These are phyloP conservation scores for Rhynchosporium agropyri DNA, from an alignment of 2,329 filamentous ascomycete genomes.

Conservation along the genomic window DNA sequence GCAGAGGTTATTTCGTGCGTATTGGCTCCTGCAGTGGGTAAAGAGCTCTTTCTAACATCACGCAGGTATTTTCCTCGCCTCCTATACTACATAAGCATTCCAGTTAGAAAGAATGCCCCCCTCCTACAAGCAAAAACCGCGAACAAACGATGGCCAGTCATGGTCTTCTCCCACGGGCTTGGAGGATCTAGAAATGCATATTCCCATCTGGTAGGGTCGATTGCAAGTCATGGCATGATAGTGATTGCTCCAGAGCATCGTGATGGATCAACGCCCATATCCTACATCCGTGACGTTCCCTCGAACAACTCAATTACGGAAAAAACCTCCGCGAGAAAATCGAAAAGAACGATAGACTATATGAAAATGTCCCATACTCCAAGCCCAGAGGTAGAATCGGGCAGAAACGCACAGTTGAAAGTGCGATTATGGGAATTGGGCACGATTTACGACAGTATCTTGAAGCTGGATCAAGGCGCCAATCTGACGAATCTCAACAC, in stretches of 20 bases:
- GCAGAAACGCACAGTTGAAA: constrained; percentile 70
- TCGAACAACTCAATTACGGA: constrained; percentile 45
- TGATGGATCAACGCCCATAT: constrained; percentile 77
- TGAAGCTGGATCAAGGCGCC: constrained; percentile 63
- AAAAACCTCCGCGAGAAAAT: constrained; percentile 34
- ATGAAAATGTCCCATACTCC: constrained; percentile 62
- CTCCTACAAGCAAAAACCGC: constrained; percentile 55
- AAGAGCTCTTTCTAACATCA: constrained; percentile 17
- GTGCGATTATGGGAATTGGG: constrained; percentile 81
- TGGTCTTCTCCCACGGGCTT: constrained; percentile 85
- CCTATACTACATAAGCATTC: constrained; percentile 73
- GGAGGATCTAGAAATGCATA: constrained; percentile 83
- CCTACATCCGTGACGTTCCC: constrained; percentile 66
- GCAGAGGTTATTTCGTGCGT: constrained; percentile 64
- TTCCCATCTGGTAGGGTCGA: constrained; percentile 76
- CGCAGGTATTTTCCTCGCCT: constrained; percentile 68
- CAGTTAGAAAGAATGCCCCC: constrained; percentile 70
- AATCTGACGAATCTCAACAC: constrained; percentile 56
- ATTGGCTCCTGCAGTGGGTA: not conserved
- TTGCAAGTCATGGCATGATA: constrained; percentile 79
- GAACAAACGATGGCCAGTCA: constrained; percentile 70
- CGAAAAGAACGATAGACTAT: constrained; percentile 47
- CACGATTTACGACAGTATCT: constrained; percentile 67
- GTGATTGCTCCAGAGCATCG: constrained; percentile 83
- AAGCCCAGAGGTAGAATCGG: constrained; percentile 65